phyloP scores from a whole-genome alignment of 345 rosid species.

The Trapa bicornis region DNA sequence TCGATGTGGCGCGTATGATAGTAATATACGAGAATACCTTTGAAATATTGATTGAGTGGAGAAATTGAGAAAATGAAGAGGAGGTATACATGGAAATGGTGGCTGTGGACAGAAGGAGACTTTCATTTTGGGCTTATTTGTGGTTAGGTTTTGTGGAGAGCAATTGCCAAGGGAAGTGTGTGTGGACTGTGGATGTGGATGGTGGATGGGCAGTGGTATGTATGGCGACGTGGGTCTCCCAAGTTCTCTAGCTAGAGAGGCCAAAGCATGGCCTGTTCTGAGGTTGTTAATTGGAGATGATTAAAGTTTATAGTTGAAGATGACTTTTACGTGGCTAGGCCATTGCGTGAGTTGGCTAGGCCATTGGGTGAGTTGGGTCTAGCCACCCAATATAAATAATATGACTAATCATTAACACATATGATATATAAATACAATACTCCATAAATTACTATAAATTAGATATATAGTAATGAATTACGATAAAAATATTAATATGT shows the following conservation, averaged over 20 bases:
- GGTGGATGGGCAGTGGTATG: slow-evolving; percentile 13
- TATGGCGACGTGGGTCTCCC: slow-evolving; percentile 38
- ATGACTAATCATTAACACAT: too few relatives aligned
- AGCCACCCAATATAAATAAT: too few relatives aligned
- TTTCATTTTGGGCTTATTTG: neutral
- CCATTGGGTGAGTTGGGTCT: too few relatives aligned
- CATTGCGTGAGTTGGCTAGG: too few relatives aligned
- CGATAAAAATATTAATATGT: too few relatives aligned
- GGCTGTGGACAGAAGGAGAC: slow-evolving; percentile 7
- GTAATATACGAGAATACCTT: neutral
- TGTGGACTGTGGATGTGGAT: neutral
- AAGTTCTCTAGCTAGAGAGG: slow-evolving; percentile 12
- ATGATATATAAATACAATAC: too few relatives aligned
- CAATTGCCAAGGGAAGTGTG: neutral
- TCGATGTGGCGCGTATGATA: neutral
- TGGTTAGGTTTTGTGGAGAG: neutral
- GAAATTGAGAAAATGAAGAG: too few relatives aligned
- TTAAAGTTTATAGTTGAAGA: too few relatives aligned
- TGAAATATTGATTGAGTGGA: neutral
- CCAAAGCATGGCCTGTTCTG: neutral
- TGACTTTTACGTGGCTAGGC: too few relatives aligned
- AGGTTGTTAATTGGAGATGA: neutral
- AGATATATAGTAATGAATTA: too few relatives aligned
- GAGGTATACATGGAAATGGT: slow-evolving; percentile 5
- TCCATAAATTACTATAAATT: too few relatives aligned